phyloP scores from a whole-genome alignment of 2,329 filamentous ascomycete species.

The Parafenestella ontariensis region DNA sequence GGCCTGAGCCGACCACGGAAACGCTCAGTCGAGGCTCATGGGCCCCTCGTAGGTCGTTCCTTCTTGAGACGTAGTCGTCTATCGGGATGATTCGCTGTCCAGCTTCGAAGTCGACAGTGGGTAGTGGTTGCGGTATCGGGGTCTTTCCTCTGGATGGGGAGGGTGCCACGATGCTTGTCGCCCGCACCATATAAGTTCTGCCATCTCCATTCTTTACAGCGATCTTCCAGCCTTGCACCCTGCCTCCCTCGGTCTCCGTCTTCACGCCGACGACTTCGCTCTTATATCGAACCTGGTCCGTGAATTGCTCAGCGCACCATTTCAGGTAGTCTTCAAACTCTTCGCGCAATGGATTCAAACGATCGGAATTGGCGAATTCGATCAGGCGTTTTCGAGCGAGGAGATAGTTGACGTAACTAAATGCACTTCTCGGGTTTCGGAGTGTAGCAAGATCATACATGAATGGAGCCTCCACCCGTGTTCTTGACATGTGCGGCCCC shows the following conservation, averaged over 20 bases:
- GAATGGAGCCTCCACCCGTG: constrained; percentile 46
- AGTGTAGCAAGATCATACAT: constrained; percentile 46
- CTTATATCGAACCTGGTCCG: constrained; percentile 38
- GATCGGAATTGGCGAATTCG: constrained; percentile 47
- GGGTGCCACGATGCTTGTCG: constrained; percentile 38
- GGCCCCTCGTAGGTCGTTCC: constrained; percentile 38
- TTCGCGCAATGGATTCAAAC: constrained; percentile 45
- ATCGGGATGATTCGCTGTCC: constrained; percentile 45
- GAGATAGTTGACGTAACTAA: constrained; percentile 46
- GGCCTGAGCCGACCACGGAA: constrained; percentile 40
- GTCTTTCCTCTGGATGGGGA: constrained; percentile 25
- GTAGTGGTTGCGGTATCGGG: constrained; percentile 26
- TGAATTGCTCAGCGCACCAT: constrained; percentile 46
- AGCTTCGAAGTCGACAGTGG: constrained; percentile 36
- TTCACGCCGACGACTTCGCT: constrained; percentile 40
- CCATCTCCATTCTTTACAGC: constrained; percentile 34
- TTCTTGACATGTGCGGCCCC: constrained; percentile 33
- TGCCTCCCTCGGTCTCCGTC: constrained; percentile 29
- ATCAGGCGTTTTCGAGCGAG: constrained; percentile 39
- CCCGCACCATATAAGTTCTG: constrained; percentile 30
- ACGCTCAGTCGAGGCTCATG: constrained; percentile 40
- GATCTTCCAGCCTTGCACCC: constrained; percentile 37
- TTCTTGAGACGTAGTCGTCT: constrained; percentile 39
- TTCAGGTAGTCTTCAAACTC: constrained; percentile 50
- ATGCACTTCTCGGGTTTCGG: constrained; percentile 45